Evolutionary conservation across 2,329 filamentous ascomycete genomes (phyloP), one percentile per base, ranked within the genome.

Genomic region (Hymenoscyphus albidus): DNA sequence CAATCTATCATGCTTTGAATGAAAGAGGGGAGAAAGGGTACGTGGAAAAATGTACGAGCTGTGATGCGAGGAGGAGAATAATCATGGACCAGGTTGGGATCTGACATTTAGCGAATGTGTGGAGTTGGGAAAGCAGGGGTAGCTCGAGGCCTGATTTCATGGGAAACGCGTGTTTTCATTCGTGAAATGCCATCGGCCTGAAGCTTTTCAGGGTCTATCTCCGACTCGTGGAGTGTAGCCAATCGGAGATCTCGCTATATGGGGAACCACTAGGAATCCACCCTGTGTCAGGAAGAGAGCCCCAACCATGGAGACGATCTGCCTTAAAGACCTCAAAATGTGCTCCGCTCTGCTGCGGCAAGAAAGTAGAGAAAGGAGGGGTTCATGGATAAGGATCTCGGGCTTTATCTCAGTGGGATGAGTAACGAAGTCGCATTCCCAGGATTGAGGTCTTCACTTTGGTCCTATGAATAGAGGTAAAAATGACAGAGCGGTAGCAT

Each of bases 61-160:
- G 44, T n/a, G 44, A 18, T 48, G 44, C n/a, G 44, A 48, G 44
- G 44, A 48, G 44, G n/a, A 48, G 44, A 48, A 48, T 48, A n/a
- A 48, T 48, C 44, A 48, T 6, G 44, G 44, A 48, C 44, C 44
- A 48, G 44, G 44, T 22, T 48, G 18, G n/a, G 44, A 27, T 22
- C 44, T 51, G 9, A 12, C 44, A 51, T 51, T 51, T 51, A 51
- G 44, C 44, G 44, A 27, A 51, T 51, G 44, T 51, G 44, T 51
- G 44, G 44, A 51, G 44, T 51, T 51, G 18, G 18, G 44, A 51
- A 51, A 51, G 44, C 18, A 51, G 44, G 44, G 44, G 44, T 48
- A 48, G 44, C n/a, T 48, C 7, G 14, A 6, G 42, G n/a, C 12
- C 18, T n/a, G n/a, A 51, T 10, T 10, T 12, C 22, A 22, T 22